Evolutionary conservation across 768 basidiomycete species (phyloP).

Genomic region (Suillus ampliporus): DNA sequence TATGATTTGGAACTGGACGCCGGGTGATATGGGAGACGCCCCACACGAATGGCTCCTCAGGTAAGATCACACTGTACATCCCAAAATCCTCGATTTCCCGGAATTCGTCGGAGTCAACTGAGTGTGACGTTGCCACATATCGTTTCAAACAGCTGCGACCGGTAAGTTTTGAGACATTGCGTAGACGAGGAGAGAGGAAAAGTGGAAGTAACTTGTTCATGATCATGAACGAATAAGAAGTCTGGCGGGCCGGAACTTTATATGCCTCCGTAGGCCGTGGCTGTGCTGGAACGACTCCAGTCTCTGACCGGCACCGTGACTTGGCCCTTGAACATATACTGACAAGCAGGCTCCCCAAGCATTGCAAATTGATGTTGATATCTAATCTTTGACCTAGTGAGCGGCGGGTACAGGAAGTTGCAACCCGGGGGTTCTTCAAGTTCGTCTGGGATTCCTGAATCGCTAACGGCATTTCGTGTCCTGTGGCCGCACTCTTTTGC

Average conservation of each 20-base stretch:
- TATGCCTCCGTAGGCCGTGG: no score
- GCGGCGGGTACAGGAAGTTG: no score
- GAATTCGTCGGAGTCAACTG: background rate
- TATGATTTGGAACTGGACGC: constrained; percentile 60
- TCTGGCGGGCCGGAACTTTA: background rate
- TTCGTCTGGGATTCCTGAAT: no score
- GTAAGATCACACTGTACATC: constrained; percentile 64
- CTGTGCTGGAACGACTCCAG: background rate
- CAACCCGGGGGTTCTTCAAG: no score
- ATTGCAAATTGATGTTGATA: no score
- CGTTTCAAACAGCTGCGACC: background rate
- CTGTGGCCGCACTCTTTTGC: no score
- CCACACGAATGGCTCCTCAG: constrained; percentile 65
- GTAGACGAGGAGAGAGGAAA: constrained; percentile 5
- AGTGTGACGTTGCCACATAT: background rate
- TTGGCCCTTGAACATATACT: no score
- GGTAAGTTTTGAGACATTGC: background rate
- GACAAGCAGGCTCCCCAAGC: background rate
- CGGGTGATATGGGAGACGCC: constrained; percentile 66
- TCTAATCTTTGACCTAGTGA: background rate
- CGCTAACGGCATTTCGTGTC: no score
- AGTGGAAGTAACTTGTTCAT: background rate
- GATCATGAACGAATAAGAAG: background rate
- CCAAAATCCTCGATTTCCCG: constrained; percentile 47
- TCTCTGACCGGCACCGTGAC: no score